A percentile compares a stretch with the other conserved stretches of the same genome.
Evolutionary conservation across 2,329 filamentous ascomycete genomes (phyloP).

Genomic region (Penicillium freii): DNA sequence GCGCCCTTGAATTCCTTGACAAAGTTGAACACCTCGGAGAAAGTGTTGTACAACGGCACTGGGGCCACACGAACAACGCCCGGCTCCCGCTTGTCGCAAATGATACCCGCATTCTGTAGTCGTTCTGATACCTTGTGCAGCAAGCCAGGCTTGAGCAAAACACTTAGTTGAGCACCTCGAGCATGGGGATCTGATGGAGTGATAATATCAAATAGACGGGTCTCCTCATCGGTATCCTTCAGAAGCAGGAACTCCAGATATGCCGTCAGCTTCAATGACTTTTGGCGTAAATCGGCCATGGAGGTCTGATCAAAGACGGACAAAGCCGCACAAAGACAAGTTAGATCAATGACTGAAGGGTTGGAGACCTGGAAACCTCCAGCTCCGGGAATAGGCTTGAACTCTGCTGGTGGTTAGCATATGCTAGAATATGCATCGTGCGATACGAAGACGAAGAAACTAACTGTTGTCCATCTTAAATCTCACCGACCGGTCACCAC

Average conservation of each 20-base stretch:
- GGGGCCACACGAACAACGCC: slow-evolving; percentile 81
- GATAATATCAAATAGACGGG: slow-evolving; percentile 57
- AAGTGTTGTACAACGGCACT: slow-evolving; percentile 77
- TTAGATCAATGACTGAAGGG: slow-evolving; percentile 72
- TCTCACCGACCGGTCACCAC: slow-evolving; percentile 68
- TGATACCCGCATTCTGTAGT: slow-evolving; percentile 67
- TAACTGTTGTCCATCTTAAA: slow-evolving; percentile 74
- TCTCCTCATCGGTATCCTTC: slow-evolving; percentile 34
- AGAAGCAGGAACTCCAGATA: slow-evolving; percentile 70
- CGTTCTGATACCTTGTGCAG: slow-evolving; percentile 65
- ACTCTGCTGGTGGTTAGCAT: slow-evolving; percentile 44
- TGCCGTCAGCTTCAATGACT: slow-evolving; percentile 68
- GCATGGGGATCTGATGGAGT: slow-evolving; percentile 66
- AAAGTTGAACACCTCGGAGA: slow-evolving; percentile 67
- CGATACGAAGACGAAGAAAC: slow-evolving; percentile 8
- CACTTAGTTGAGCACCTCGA: slow-evolving; percentile 73
- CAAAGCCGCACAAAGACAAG: slow-evolving; percentile 67
- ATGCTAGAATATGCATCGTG: not conserved
- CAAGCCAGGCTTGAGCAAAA: slow-evolving; percentile 67
- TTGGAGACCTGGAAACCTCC: slow-evolving; percentile 79
- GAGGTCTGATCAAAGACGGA: slow-evolving; percentile 70
- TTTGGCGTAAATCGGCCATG: slow-evolving; percentile 65
- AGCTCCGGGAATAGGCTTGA: slow-evolving; percentile 74
- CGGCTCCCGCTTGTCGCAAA: slow-evolving; percentile 79
- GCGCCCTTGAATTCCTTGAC: slow-evolving; percentile 36